A percentile compares a stretch with the other conserved stretches of the same genome.
These are phyloP conservation scores for Effrenium voratum DNA, from an alignment of 73 alveolate genomes.

Conservation along the genomic window DNA sequence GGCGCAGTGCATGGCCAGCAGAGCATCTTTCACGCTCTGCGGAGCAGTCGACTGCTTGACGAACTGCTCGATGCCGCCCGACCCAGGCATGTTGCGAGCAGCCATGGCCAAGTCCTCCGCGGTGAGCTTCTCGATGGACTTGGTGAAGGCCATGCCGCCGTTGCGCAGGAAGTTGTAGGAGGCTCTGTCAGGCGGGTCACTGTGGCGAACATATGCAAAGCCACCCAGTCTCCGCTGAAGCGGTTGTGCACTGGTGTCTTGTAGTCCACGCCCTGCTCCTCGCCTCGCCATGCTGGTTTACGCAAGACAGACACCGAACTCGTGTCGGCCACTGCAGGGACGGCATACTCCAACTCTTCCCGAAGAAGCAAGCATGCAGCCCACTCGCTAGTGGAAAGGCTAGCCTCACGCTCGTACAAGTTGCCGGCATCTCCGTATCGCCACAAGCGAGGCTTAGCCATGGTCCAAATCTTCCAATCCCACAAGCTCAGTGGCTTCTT, in stretches of 20 bases:
- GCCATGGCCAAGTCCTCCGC: background rate
- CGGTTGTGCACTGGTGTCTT: background rate
- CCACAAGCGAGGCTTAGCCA: slow-evolving; percentile 38
- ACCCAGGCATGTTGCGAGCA: background rate
- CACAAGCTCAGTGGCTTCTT: slow-evolving; percentile 12
- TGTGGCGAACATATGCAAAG: slow-evolving; percentile 2
- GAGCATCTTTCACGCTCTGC: background rate
- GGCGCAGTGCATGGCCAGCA: background rate
- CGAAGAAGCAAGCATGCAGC: slow-evolving; percentile 30
- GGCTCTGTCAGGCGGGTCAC: background rate
- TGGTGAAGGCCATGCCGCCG: background rate
- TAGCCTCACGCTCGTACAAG: background rate
- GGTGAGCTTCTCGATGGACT: background rate
- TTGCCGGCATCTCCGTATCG: slow-evolving; percentile 48
- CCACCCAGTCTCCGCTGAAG: background rate
- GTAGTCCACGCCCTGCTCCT: too few species aligned
- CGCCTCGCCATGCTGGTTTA: too few species aligned
- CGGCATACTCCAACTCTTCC: background rate
- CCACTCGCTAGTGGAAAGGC: slow-evolving; percentile 32
- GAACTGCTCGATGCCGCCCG: background rate
- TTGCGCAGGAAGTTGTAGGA: background rate
- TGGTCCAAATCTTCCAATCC: slow-evolving; percentile 46
- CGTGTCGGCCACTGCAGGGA: background rate
- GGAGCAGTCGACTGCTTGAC: background rate
- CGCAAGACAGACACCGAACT: background rate